These are phyloP conservation scores for Nitzschia putrida DNA, from an alignment of 108 stramenopile genomes.

Conservation along the genomic window DNA sequence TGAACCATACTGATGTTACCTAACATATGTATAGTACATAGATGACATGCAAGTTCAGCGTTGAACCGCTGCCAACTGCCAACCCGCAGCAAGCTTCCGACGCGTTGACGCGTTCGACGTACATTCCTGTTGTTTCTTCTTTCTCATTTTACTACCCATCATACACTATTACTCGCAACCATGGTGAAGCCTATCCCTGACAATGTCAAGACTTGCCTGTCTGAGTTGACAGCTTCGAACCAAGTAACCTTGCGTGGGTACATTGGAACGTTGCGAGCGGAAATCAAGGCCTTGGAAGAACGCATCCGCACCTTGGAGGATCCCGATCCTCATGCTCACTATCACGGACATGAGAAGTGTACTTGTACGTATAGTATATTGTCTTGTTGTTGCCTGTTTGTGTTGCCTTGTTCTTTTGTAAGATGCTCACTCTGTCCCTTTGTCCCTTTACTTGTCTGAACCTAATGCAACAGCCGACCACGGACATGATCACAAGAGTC, in stretches of 20 bases:
- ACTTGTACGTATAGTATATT: constrained; percentile 10
- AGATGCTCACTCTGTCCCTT: not conserved
- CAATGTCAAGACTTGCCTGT: constrained; percentile 50
- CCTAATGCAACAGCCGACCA: constrained; percentile 30
- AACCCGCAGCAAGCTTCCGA: too few relatives aligned
- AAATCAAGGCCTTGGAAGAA: constrained; percentile 49
- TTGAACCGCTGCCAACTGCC: too few relatives aligned
- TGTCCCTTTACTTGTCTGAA: too few relatives aligned
- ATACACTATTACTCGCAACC: too few relatives aligned
- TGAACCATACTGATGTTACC: too few relatives aligned
- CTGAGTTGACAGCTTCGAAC: constrained; percentile 43
- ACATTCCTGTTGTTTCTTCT: too few relatives aligned
- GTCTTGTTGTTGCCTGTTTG: constrained; percentile 8
- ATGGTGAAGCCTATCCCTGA: constrained; percentile 59
- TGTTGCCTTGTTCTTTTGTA: not conserved
- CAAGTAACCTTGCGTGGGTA: constrained; percentile 54
- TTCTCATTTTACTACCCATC: too few relatives aligned
- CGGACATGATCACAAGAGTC: constrained; percentile 20
- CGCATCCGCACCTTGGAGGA: constrained; percentile 30
- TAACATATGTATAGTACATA: too few relatives aligned
- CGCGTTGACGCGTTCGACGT: too few relatives aligned
- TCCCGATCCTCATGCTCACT: constrained; percentile 75
- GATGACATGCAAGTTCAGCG: too few relatives aligned
- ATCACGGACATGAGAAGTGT: constrained; percentile 75
- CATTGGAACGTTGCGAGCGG: constrained; percentile 52